Evolutionary conservation across 2,329 filamentous ascomycete species (phyloP).

Genomic region (Botrytis fabae): DNA sequence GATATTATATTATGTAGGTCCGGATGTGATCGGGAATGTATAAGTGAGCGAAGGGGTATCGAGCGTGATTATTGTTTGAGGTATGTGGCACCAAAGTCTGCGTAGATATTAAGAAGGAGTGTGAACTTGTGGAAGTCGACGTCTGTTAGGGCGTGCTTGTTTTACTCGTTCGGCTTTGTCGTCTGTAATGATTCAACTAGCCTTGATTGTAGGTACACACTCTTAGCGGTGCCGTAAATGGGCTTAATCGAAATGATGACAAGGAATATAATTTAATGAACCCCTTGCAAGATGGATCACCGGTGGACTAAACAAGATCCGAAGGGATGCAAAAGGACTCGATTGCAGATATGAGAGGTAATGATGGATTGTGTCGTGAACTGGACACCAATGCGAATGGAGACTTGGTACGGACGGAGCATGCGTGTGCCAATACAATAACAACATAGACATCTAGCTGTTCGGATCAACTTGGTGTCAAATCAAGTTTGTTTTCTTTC

Average conservation of each 20-base stretch:
- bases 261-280: constrained; percentile 12
- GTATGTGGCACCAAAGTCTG: neutral
- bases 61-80: neutral
- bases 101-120: constrained; percentile 1
- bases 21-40: constrained; percentile 7
- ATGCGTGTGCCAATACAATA: too few relatives aligned
- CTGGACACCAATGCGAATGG: neutral
- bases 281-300: neutral
- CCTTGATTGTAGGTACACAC: constrained; percentile 1
- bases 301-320: neutral
- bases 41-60: constrained; percentile 12
- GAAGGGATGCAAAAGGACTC: neutral
- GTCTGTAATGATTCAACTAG: neutral
- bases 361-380: neutral
- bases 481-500: constrained; percentile 2
- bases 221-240: neutral
- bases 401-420: neutral
- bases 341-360: neutral
- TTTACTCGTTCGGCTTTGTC: constrained; percentile 12
- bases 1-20: constrained; percentile 5
- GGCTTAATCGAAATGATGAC: constrained; percentile 20
- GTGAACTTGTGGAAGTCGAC: neutral
- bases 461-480: neutral
- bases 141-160: neutral
- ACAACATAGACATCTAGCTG: neutral